Base-by-base conservation (phyloP, 495 filamentous ascomycete species). In the Talaromyces wortmannii region DNA sequence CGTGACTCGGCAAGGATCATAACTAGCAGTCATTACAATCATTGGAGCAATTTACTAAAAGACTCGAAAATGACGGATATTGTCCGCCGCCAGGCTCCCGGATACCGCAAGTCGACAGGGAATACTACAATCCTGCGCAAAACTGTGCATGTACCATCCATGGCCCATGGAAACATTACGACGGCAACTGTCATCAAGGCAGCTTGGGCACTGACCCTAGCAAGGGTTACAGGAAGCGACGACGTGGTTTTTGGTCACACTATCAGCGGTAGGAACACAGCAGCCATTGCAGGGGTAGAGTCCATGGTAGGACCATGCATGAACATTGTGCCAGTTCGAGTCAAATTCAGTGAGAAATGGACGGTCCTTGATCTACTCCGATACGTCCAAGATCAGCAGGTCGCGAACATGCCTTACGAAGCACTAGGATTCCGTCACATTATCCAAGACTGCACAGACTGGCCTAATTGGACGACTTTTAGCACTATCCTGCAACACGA, bases 361-460 rank as follows among this genome's bases (percentile, higher is more conserved):
- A 81, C 73, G 6, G 73, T 64, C 2, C 65, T 80, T 1, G 73
- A 82, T 17, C 70, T 85, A 5, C 75, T 84, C 54, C 70, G 69
- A 12, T 78, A 70, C 42, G 69, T 84, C 32, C 83, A 86, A 57
- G 74, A 80, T 30, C 81, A 85, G 50, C 77, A 83, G 43, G 72
- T 86, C 7, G 72, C 74, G n/a, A 78, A 74, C 53, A 82, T 82
- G 72, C 74, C 76, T 0, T 80, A 73, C 52, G 82, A 85, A 61
- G 67, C 76, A n/a, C 67, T 84, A 0, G 82, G 82, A 6, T 80
- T 81, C 70, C 62, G 75, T 4, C 79, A 85, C 44, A 87, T 85
- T 48, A 73, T 84, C 55, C 63, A 75, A 29, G 62, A 78, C 33
- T 85, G 82, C 61, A 84, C 79, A 7, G 70, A 79, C 49, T 85